Percentiles rank a stretch among this genome's conserved stretches.
Evolutionary conservation across 208 protist species (phyloP).

Genomic region (Porcisia hertigi): DNA sequence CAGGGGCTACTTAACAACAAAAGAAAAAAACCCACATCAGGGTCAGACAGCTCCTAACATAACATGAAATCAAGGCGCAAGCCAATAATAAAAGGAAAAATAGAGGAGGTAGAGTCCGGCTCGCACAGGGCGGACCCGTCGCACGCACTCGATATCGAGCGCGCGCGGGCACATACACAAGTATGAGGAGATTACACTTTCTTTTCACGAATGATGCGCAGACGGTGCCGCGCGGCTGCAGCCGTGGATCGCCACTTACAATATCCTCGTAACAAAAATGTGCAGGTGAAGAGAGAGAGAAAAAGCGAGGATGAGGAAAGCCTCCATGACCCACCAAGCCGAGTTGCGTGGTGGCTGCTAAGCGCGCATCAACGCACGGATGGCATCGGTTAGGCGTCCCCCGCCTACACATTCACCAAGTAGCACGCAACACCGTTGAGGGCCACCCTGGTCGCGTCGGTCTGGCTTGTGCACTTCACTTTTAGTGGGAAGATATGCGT

Average conservation of each 20-base stretch:
- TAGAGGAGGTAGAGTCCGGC: neutral
- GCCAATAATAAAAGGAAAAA: neutral
- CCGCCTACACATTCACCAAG: constrained; percentile 39
- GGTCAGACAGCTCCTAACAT: too few relatives aligned
- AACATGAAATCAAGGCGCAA: neutral
- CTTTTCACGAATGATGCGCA: neutral
- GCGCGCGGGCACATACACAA: neutral
- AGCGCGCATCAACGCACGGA: neutral
- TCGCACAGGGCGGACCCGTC: neutral
- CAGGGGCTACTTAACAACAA: too few relatives aligned
- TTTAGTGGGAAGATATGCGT: constrained; percentile 54
- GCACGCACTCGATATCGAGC: neutral
- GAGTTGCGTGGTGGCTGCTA: neutral
- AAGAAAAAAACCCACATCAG: neutral
- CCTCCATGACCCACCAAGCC: neutral
- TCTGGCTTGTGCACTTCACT: constrained; percentile 35
- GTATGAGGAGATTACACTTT: neutral
- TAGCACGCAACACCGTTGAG: constrained; percentile 78
- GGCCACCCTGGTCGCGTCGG: constrained; percentile 34
- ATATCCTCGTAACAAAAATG: neutral
- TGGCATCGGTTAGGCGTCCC: neutral
- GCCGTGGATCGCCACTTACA: neutral
- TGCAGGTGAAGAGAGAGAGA: neutral
- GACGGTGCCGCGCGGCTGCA: neutral
- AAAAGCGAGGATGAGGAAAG: neutral